Evolutionary conservation across 2,329 filamentous ascomycete genomes (phyloP).

Genomic region (Colletotrichum coccodes): DNA sequence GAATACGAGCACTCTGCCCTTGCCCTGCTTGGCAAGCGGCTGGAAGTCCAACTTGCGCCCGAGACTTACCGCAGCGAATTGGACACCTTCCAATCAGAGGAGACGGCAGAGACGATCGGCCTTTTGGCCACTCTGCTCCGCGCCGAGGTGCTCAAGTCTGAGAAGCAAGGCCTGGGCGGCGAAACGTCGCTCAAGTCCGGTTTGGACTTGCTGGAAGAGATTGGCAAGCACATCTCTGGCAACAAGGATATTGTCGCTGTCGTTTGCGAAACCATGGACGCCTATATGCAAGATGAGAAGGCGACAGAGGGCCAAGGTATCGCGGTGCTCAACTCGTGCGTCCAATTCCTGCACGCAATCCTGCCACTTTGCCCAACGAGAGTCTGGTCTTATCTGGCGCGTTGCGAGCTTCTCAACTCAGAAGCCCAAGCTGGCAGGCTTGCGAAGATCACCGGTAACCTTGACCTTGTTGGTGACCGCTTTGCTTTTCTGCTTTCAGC

Average conservation of each 20-base stretch:
- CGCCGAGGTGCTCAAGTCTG: conserved; percentile 53
- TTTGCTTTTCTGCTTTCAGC: conserved; percentile 83
- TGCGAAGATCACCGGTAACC: conserved; percentile 80
- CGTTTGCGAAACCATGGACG: conserved; percentile 86
- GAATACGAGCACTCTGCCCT: conserved; percentile 85
- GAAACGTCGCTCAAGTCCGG: conserved; percentile 42
- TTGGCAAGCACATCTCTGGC: conserved; percentile 63
- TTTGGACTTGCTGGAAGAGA: conserved; percentile 64
- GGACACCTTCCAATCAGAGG: conserved; percentile 65
- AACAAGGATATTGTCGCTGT: conserved; percentile 83
- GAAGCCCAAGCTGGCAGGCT: conserved; percentile 82
- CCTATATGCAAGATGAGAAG: conserved; percentile 67
- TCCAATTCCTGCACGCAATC: conserved; percentile 82
- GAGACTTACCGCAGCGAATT: conserved; percentile 64
- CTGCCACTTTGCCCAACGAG: conserved; percentile 81
- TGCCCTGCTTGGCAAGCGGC: conserved; percentile 79
- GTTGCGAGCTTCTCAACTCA: conserved; percentile 81
- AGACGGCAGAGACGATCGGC: conserved; percentile 77
- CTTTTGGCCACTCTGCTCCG: conserved; percentile 78
- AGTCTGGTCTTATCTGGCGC: conserved; percentile 89
- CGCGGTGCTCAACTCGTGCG: conserved; percentile 74
- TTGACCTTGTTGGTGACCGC: conserved; percentile 80
- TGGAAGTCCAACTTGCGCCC: conserved; percentile 74
- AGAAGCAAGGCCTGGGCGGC: conserved; percentile 35
- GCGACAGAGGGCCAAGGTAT: conserved; percentile 70